Conservation (phyloP, 2,329 filamentous ascomycete genomes). For the Ampelomyces quisqualis region DNA sequence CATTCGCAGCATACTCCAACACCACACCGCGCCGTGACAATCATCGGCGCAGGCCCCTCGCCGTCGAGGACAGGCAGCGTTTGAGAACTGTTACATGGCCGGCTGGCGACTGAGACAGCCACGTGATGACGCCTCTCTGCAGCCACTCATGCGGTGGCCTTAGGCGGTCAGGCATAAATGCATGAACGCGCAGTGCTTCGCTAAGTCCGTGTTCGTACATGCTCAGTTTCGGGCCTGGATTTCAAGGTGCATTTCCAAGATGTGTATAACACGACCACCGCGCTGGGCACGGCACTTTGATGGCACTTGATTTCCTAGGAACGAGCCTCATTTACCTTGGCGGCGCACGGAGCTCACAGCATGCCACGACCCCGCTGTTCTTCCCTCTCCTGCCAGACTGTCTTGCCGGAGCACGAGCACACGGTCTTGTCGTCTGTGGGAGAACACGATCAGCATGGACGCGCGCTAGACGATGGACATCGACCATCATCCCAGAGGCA, state of each 20-base stretch:
- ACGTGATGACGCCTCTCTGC: slow-evolving; percentile 30
- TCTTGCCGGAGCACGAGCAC: slow-evolving; percentile 97
- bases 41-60: slow-evolving; percentile 12
- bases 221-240: slow-evolving; percentile 39
- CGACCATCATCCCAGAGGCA: neutral
- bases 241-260: slow-evolving; percentile 26
- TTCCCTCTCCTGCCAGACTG: slow-evolving; percentile 92
- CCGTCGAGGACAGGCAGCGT: slow-evolving; percentile 26
- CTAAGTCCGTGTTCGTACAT: slow-evolving; percentile 34
- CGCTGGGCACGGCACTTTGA: slow-evolving; percentile 21
- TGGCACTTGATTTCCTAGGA: slow-evolving; percentile 19
- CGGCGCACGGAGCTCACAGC: slow-evolving; percentile 57
- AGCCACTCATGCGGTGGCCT: slow-evolving; percentile 24
- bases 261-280: slow-evolving; percentile 13
- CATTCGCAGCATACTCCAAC: slow-evolving; percentile 12
- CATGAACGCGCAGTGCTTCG: slow-evolving; percentile 33
- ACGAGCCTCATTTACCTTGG: slow-evolving; percentile 11
- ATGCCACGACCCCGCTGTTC: slow-evolving; percentile 90
- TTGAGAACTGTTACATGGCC: slow-evolving; percentile 44
- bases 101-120: slow-evolving; percentile 37
- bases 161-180: slow-evolving; percentile 37
- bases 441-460: slow-evolving; percentile 3
- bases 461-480: neutral
- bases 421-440: slow-evolving; percentile 80
- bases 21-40: slow-evolving; percentile 10